Evolutionary conservation across 495 filamentous ascomycete genomes (phyloP).

Genomic region (Podospora tetraspora): DNA sequence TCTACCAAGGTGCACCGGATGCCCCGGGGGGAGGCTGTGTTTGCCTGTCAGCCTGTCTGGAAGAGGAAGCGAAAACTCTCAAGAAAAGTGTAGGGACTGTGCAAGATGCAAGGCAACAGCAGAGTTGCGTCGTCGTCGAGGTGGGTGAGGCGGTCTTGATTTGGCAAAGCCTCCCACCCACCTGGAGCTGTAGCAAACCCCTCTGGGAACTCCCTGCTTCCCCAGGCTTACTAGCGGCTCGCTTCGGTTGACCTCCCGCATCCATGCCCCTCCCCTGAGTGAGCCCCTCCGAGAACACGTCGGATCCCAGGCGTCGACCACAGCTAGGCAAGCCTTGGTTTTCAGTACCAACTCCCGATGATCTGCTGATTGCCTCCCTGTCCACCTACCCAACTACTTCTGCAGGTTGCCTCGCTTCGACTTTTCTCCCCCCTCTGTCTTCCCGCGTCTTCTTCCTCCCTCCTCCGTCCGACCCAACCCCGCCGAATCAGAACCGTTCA

Average conservation of each 20-base stretch:
- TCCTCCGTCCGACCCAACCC: not conserved
- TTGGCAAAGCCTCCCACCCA: not conserved
- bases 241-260: constrained; percentile 9
- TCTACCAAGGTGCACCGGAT: not conserved
- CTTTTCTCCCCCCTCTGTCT: not conserved
- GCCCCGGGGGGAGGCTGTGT: not conserved
- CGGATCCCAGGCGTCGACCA: not conserved
- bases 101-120: not conserved
- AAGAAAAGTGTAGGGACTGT: not conserved
- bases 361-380: not conserved
- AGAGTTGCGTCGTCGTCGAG: not conserved
- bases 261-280: constrained; percentile 8
- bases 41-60: not conserved
- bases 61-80: not conserved
- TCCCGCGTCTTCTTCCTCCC: not conserved
- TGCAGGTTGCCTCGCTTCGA: not conserved
- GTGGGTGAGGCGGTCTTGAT: not conserved
- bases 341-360: not conserved
- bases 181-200: not conserved
- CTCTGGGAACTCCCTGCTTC: not conserved
- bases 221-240: constrained; percentile 1
- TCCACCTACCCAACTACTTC: not conserved
- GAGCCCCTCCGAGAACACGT: constrained; percentile 11
- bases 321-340: not conserved
- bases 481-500: not conserved